Percentiles rank a stretch among this genome's conserved stretches.
These are phyloP conservation scores for Plasmopara viticola DNA, from an alignment of 352 stramenopile species.

Conservation along the genomic window DNA sequence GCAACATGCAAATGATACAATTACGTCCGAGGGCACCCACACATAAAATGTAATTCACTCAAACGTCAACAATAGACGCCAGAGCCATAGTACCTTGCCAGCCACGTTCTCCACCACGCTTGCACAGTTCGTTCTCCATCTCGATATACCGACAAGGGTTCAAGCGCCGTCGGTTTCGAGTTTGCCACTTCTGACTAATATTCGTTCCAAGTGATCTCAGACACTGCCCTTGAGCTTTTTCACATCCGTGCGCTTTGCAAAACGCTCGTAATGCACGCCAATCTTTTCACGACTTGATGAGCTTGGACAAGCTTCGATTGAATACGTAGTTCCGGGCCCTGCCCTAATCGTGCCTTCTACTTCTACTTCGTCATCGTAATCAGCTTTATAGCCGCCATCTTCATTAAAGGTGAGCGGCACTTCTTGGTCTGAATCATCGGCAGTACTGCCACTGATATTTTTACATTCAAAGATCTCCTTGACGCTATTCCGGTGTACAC, in stretches of 20 bases:
- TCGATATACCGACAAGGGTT: slow-evolving; percentile 14
- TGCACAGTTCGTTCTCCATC: slow-evolving; percentile 72
- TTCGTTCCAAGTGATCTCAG: slow-evolving; percentile 81
- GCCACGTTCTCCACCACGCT: slow-evolving; percentile 88
- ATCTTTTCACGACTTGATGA: slow-evolving; percentile 92
- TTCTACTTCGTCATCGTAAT: slow-evolving; percentile 42
- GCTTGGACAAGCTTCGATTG: slow-evolving; percentile 69
- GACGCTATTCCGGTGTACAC: slow-evolving; percentile 9
- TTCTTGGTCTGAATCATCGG: slow-evolving; percentile 15
- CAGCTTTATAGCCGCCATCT: slow-evolving; percentile 27
- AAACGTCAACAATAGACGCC: not conserved
- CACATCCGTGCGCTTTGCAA: slow-evolving; percentile 96
- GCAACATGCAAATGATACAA: slow-evolving; percentile 97
- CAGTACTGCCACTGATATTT: slow-evolving; percentile 12
- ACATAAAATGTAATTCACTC: slow-evolving; percentile 1
- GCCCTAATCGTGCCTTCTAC: slow-evolving; percentile 24
- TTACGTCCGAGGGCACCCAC: slow-evolving; percentile 90
- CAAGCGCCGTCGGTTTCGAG: slow-evolving; percentile 4
- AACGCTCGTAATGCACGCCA: slow-evolving; percentile 88
- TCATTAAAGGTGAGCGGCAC: slow-evolving; percentile 36
- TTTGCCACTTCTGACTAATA: slow-evolving; percentile 9
- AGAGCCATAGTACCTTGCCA: slow-evolving; percentile 39
- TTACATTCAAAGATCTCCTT: slow-evolving; percentile 12
- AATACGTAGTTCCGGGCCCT: slow-evolving; percentile 30
- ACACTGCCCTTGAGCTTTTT: slow-evolving; percentile 95